Percentiles rank a stretch among this genome's conserved stretches.
These are phyloP conservation scores for Aspergillus costaricaensis DNA, from an alignment of 2,329 filamentous ascomycete species.

Conservation along the genomic window DNA sequence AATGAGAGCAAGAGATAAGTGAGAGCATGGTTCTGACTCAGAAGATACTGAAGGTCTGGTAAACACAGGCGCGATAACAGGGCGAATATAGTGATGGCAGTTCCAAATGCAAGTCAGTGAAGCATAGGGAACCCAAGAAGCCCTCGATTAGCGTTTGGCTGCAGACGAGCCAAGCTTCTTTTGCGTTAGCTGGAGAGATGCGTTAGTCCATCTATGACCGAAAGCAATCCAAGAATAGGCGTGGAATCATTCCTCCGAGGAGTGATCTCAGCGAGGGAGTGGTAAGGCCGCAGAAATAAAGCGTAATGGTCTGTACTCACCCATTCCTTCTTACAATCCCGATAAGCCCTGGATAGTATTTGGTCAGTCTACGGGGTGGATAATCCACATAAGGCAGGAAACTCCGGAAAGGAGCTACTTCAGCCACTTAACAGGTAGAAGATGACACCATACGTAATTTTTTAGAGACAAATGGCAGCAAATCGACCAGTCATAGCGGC, in stretches of 20 bases:
- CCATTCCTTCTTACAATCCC: conserved; percentile 94
- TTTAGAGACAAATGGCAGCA: neutral
- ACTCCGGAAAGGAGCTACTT: neutral
- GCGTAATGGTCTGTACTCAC: conserved; percentile 54
- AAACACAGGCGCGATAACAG: neutral
- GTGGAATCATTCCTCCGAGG: neutral
- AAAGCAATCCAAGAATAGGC: neutral
- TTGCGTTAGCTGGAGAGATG: conserved; percentile 29
- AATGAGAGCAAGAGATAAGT: neutral
- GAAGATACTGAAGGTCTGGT: neutral
- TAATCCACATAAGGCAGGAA: neutral
- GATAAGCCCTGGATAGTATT: conserved; percentile 69
- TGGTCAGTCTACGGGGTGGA: conserved; percentile 3
- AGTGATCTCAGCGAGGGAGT: neutral
- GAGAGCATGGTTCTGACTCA: neutral
- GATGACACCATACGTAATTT: neutral
- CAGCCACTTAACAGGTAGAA: neutral
- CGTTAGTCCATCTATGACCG: conserved; percentile 9
- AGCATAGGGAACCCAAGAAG: neutral
- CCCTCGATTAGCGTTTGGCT: conserved; percentile 4
- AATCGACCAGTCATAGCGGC: neutral
- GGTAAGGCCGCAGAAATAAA: neutral
- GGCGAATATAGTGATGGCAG: neutral
- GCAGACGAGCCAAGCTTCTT: conserved; percentile 27
- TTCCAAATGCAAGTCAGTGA: neutral